Percentiles rank a stretch among this genome's conserved stretches.
Conservation (phyloP, 169 alveolate genomes). For the Eimeria sp. region DNA sequence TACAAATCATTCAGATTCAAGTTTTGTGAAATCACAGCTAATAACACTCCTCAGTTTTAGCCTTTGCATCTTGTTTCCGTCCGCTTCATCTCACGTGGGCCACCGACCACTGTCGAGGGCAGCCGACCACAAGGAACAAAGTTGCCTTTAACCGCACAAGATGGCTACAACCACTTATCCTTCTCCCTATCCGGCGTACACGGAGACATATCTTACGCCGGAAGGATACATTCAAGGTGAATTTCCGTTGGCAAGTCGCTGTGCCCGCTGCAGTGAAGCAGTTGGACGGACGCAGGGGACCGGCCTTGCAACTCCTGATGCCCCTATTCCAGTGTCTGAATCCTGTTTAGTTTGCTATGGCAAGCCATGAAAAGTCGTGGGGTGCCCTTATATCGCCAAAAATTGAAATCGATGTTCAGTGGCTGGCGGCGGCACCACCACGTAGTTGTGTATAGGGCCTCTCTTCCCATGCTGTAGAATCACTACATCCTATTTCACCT, state of each 20-base stretch:
- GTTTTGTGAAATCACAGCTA: background rate
- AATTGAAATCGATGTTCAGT: background rate
- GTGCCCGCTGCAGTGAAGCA: background rate
- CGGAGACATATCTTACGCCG: slow-evolving; percentile 68
- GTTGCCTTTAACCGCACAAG: background rate
- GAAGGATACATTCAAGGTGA: slow-evolving; percentile 62
- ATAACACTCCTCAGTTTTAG: background rate
- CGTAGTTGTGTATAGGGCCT: background rate
- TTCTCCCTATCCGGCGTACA: slow-evolving; percentile 72
- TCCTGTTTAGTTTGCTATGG: background rate
- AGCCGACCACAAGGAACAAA: background rate
- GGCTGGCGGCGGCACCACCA: background rate
- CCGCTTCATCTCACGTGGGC: background rate
- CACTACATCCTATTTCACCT: background rate
- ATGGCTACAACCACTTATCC: slow-evolving; percentile 59
- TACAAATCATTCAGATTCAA: background rate
- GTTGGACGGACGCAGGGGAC: background rate
- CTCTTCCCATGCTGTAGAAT: background rate
- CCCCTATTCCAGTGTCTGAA: background rate
- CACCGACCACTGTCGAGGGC: slow-evolving; percentile 33
- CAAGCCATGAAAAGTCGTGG: background rate
- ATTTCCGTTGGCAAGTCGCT: background rate
- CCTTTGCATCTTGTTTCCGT: background rate
- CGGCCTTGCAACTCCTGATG: background rate
- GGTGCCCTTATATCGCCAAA: background rate